phyloP scores from a whole-genome alignment of 129 eudicot species.

The Centella asiatica region DNA sequence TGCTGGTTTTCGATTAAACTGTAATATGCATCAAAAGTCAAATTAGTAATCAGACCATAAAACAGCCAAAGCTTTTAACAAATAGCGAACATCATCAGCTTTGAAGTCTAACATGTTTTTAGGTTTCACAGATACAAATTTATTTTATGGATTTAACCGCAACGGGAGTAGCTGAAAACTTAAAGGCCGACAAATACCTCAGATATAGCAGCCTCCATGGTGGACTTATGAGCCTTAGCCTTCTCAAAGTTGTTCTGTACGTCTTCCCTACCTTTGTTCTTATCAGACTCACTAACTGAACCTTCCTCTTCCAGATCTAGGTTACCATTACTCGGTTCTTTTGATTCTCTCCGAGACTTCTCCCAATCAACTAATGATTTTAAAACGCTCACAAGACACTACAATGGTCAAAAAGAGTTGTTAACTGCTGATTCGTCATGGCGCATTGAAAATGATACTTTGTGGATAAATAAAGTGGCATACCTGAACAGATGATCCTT shows the following conservation, averaged over 20 bases:
- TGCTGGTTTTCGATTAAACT: conserved; percentile 83
- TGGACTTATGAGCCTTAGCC: conserved; percentile 89
- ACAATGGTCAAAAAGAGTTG: conserved; percentile 12
- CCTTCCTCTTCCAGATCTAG: conserved; percentile 35
- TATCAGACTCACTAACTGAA: conserved; percentile 37
- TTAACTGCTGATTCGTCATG: not conserved
- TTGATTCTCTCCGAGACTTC: conserved; percentile 56
- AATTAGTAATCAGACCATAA: conserved; percentile 12
- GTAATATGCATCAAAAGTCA: conserved; percentile 19
- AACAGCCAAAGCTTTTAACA: not conserved
- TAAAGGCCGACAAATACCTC: conserved; percentile 38
- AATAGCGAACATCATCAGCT: not conserved
- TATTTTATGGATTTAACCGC: not conserved
- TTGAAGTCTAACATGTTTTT: not conserved
- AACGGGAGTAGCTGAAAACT: not conserved
- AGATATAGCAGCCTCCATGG: conserved; percentile 86
- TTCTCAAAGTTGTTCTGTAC: conserved; percentile 73
- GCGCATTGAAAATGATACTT: not conserved
- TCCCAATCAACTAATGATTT: conserved; percentile 95
- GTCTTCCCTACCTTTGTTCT: conserved; percentile 37
- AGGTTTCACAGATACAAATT: not conserved
- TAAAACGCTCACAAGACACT: conserved; percentile 91
- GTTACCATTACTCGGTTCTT: conserved; percentile 39
- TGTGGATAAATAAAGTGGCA: conserved; percentile 1
- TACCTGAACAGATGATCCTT: conserved; percentile 91